Conservation (phyloP, 164 flowering plant species). For the Magnolia sinica region DNA sequence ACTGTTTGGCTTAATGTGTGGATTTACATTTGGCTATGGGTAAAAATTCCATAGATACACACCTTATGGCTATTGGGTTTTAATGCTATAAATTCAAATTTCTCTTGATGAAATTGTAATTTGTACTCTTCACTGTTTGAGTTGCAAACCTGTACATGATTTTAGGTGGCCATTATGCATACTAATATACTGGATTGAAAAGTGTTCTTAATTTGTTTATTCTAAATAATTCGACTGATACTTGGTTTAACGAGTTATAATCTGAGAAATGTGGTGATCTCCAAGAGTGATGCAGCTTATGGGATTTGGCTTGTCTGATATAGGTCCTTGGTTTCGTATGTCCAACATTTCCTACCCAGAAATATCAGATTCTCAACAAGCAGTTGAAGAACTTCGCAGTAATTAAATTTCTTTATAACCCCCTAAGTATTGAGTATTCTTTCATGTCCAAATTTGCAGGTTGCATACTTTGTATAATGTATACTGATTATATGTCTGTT, state of each 20-base stretch:
- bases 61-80: too few relatives aligned
- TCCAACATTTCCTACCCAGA: conserved; percentile 68
- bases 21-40: too few relatives aligned
- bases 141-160: too few relatives aligned
- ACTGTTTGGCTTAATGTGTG: too few relatives aligned
- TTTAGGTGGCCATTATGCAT: too few relatives aligned
- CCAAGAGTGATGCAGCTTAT: background rate
- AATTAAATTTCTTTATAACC: background rate
- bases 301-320: conserved; percentile 5
- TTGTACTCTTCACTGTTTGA: too few relatives aligned
- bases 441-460: conserved; percentile 6
- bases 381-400: conserved; percentile 61
- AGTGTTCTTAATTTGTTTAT: background rate
- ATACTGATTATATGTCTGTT: conserved; percentile 1
- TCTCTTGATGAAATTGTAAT: too few relatives aligned
- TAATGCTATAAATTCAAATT: too few relatives aligned
- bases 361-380: conserved; percentile 53
- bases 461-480: conserved; percentile 2
- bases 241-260: background rate
- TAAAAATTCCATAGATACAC: too few relatives aligned
- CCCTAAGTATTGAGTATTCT: background rate
- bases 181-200: background rate
- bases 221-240: background rate
- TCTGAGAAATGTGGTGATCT: background rate
- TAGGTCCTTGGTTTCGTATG: conserved; percentile 95